Percentiles rank a stretch among this genome's conserved stretches.
These are phyloP conservation scores for Syzygium malaccense DNA, from an alignment of 441 rosid genomes.

Conservation along the genomic window DNA sequence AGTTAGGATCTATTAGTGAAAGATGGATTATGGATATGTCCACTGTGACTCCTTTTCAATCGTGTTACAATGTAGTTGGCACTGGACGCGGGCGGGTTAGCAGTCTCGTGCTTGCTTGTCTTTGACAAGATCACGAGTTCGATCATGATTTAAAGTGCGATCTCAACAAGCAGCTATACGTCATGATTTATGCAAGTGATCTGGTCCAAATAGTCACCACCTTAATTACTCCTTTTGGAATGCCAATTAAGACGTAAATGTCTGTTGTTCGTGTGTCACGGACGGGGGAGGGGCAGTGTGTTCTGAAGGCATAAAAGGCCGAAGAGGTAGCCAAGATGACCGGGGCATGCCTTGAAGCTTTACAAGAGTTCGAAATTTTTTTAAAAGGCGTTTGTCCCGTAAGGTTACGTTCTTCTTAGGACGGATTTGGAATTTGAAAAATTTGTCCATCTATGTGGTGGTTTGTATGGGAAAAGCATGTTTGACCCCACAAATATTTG, in stretches of 20 bases:
- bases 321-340: neutral
- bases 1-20: neutral
- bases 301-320: neutral
- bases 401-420: neutral
- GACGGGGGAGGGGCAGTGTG: no score
- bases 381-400: neutral
- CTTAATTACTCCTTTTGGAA: neutral
- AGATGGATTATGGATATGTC: accelerated
- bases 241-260: no score
- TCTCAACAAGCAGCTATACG: neutral
- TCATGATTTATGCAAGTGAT: neutral
- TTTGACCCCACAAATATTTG: neutral
- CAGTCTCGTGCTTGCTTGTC: neutral
- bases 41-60: neutral
- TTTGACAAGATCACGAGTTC: neutral
- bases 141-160: neutral
- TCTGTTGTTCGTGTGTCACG: neutral
- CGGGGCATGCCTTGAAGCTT: neutral
- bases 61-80: neutral
- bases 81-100: neutral
- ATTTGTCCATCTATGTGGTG: neutral
- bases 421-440: neutral
- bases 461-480: neutral
- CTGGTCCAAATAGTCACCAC: neutral
- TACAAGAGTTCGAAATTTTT: neutral